phyloP scores from a whole-genome alignment of 129 eudicot genomes.

The Erigeron canadensis region DNA sequence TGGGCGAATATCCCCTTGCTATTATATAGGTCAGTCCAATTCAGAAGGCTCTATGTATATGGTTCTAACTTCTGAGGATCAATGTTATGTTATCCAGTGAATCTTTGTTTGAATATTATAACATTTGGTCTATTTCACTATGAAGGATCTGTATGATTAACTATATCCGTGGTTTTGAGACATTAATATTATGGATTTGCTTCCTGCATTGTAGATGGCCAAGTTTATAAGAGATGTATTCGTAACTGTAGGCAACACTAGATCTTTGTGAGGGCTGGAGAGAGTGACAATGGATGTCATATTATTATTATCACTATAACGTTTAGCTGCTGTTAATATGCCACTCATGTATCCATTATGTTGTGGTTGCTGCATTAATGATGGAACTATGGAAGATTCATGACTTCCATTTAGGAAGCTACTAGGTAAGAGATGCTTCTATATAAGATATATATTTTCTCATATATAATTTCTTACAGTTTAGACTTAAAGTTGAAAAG shows the following conservation, averaged over 20 bases:
- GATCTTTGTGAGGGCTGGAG: constrained; percentile 8
- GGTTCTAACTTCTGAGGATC: neutral
- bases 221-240: neutral
- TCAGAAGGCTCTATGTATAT: neutral
- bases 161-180: neutral
- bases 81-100: constrained; percentile 9
- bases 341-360: neutral
- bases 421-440: neutral
- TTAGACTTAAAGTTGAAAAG: neutral
- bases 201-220: neutral
- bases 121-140: neutral
- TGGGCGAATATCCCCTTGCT: neutral
- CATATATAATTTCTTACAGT: neutral
- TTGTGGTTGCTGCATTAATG: constrained; percentile 2
- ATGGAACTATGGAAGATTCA: constrained; percentile 14
- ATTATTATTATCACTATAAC: neutral
- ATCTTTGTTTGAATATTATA: neutral
- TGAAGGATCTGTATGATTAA: neutral
- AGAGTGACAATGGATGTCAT: neutral
- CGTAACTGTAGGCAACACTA: neutral
- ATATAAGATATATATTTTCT: neutral
- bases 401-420: neutral
- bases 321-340: constrained; percentile 6
- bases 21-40: neutral
- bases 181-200: neutral